Conservation (phyloP, 805 yeast species). For the Candida berthetii region DNA sequence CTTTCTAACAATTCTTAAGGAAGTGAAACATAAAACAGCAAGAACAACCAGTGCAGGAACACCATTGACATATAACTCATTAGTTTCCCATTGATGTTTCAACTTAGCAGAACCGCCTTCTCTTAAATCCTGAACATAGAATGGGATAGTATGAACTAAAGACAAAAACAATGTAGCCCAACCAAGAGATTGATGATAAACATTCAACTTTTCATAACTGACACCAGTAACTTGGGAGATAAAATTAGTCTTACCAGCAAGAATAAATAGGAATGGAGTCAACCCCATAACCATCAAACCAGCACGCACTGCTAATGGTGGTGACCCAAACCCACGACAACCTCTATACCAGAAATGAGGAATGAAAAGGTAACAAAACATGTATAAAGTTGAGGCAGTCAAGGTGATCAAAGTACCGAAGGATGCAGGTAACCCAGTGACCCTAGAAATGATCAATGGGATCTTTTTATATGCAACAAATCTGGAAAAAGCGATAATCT, state of each 20-base stretch:
- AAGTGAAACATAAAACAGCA: conserved; percentile 34
- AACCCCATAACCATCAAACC: conserved; percentile 45
- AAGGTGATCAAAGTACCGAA: conserved; percentile 28
- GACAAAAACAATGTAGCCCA: conserved; percentile 39
- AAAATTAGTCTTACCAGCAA: conserved; percentile 48
- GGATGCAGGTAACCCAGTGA: conserved; percentile 32
- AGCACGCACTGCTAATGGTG: conserved; percentile 50
- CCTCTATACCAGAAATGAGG: conserved; percentile 47
- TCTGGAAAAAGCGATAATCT: conserved; percentile 23
- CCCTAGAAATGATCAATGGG: conserved; percentile 23
- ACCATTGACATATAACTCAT: conserved; percentile 30
- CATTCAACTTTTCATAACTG: conserved; percentile 48
- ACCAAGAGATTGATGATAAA: conserved; percentile 34
- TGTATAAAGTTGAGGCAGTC: conserved; percentile 25
- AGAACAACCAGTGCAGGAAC: conserved; percentile 42
- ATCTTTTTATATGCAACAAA: conserved; percentile 25
- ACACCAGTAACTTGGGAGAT: conserved; percentile 44
- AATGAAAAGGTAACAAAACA: conserved; percentile 25
- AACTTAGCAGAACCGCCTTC: conserved; percentile 42
- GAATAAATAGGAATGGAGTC: conserved; percentile 41
- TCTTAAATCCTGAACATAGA: conserved; percentile 31
- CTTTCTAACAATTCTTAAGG: conserved; percentile 34
- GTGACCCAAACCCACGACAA: conserved; percentile 50
- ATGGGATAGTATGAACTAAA: conserved; percentile 46
- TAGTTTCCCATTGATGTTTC: conserved; percentile 14